Evolutionary conservation across 306 rosid species (phyloP).

Genomic region (Parietaria judaica): DNA sequence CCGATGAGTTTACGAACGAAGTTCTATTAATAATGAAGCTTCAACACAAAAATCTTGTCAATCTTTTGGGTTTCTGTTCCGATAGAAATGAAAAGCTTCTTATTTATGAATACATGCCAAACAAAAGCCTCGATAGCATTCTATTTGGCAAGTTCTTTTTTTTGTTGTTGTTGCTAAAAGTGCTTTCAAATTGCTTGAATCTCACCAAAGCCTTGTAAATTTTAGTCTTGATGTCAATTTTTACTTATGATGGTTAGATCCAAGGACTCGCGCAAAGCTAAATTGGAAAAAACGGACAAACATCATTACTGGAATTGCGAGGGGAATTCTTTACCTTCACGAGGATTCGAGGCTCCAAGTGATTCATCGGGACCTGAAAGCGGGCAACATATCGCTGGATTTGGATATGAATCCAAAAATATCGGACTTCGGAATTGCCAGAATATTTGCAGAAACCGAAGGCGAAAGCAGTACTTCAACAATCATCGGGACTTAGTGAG

Average conservation of each 20-base stretch:
- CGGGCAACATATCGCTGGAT: constrained; percentile 49
- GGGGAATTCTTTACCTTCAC: constrained; percentile 58
- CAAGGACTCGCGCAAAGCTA: constrained; percentile 14
- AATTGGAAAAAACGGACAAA: constrained; percentile 52
- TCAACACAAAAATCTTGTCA: constrained; percentile 65
- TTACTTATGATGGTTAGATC: not conserved
- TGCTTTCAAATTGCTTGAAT: not conserved
- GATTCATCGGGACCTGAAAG: constrained; percentile 59
- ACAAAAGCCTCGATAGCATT: constrained; percentile 49
- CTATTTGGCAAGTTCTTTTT: constrained; percentile 39
- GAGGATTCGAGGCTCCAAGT: constrained; percentile 58
- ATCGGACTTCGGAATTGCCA: constrained; percentile 71
- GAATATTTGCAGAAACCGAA: constrained; percentile 35
- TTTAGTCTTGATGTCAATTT: not conserved
- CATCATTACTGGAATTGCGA: constrained; percentile 42
- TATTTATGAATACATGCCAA: constrained; percentile 59
- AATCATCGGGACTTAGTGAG: constrained; percentile 52
- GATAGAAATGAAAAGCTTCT: constrained; percentile 52
- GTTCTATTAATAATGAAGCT: constrained; percentile 50
- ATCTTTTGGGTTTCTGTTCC: constrained; percentile 55
- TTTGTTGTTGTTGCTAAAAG: too few species aligned
- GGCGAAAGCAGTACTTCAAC: constrained; percentile 32
- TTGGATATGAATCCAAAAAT: constrained; percentile 50
- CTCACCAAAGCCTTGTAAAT: too few species aligned
- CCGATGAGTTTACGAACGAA: constrained; percentile 57